Conservation (phyloP, 2,329 filamentous ascomycete genomes). For the Nannizzia gypsea region DNA sequence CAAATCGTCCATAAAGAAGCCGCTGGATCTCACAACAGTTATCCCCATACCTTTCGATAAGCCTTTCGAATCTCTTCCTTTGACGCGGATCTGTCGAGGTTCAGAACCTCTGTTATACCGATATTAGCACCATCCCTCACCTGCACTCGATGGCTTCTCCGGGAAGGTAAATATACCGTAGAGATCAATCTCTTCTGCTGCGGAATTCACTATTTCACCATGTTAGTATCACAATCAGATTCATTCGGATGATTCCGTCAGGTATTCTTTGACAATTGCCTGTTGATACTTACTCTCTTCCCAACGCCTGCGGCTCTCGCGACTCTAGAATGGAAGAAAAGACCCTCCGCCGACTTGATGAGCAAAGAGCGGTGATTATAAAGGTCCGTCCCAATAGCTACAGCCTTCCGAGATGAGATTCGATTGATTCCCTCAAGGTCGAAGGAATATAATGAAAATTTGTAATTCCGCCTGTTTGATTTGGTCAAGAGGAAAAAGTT, state of each 20-base stretch:
- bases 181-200: constrained; percentile 44
- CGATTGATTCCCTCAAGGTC: background rate
- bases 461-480: constrained; percentile 1
- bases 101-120: constrained; percentile 60
- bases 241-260: background rate
- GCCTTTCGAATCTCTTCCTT: constrained; percentile 86
- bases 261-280: background rate
- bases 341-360: background rate
- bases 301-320: background rate
- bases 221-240: background rate
- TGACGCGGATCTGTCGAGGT: constrained; percentile 57
- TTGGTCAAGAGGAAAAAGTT: background rate
- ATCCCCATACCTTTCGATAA: constrained; percentile 67
- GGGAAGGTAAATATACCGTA: constrained; percentile 39
- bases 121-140: background rate
- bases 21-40: background rate
- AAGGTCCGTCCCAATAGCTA: background rate
- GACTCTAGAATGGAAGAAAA: background rate
- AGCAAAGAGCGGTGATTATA: background rate
- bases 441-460: background rate
- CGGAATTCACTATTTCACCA: constrained; percentile 22
- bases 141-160: background rate
- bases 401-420: background rate
- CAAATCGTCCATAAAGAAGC: background rate
- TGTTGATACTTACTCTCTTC: background rate